Evolutionary conservation across 495 filamentous ascomycete species (phyloP).

Genomic region (Antarctomyces pellizariae): DNA sequence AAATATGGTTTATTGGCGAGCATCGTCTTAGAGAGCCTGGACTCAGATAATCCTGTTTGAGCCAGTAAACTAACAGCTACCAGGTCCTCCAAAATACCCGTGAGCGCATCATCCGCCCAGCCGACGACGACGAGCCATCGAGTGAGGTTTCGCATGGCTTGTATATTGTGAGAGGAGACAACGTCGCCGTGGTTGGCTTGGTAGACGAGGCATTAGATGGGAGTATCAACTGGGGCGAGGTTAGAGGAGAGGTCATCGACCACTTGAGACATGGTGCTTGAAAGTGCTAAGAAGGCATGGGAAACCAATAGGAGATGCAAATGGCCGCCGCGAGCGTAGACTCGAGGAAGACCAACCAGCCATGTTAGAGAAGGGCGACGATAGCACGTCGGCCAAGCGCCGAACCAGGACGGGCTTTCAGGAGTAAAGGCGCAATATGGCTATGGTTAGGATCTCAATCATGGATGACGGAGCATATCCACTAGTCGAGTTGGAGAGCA

Average conservation of each 20-base stretch:
- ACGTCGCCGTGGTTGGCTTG: constrained; percentile 74
- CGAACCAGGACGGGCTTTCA: too few species aligned
- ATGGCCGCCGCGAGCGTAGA: not conserved
- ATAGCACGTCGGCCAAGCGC: too few species aligned
- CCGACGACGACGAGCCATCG: constrained; percentile 62
- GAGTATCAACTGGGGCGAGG: constrained; percentile 77
- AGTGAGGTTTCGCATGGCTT: constrained; percentile 64
- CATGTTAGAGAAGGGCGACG: too few species aligned
- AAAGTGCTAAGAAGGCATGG: constrained; percentile 11
- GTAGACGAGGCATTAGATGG: constrained; percentile 73
- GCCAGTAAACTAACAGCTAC: constrained; percentile 1
- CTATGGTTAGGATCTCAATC: too few species aligned
- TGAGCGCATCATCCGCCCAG: constrained; percentile 70
- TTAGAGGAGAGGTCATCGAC: constrained; percentile 64
- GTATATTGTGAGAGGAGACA: constrained; percentile 84
- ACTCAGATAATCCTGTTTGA: not conserved
- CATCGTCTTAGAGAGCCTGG: not conserved
- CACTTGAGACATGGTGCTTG: constrained; percentile 59
- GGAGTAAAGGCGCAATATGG: too few species aligned
- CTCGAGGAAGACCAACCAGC: too few species aligned
- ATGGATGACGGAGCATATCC: too few species aligned
- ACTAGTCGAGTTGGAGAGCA: too few species aligned
- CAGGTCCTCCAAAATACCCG: constrained; percentile 56
- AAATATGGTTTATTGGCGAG: not conserved
- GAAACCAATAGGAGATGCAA: not conserved